phyloP scores from a whole-genome alignment of 2,329 filamentous ascomycete species.

The Penicillium corylophilum region DNA sequence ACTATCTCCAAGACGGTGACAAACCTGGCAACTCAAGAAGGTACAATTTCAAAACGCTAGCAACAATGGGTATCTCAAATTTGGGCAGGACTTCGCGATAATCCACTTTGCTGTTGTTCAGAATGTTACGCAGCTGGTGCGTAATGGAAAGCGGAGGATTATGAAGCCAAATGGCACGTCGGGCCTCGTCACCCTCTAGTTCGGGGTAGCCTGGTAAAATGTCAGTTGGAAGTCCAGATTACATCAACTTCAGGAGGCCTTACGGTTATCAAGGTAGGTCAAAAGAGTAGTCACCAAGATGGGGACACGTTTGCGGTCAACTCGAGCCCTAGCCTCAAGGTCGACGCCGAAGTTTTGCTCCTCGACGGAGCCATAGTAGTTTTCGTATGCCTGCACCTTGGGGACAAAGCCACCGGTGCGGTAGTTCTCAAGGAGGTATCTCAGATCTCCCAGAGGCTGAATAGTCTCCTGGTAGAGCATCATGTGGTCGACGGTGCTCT shows the following conservation, averaged over 20 bases:
- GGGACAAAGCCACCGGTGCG: conserved; percentile 90
- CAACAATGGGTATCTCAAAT: conserved; percentile 92
- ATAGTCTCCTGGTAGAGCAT: conserved; percentile 98
- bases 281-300: conserved; percentile 88
- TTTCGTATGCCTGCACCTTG: conserved; percentile 90
- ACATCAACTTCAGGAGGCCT: conserved; percentile 13
- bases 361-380: conserved; percentile 98
- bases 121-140: conserved; percentile 74
- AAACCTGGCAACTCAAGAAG: conserved; percentile 88
- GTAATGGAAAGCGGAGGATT: conserved; percentile 84
- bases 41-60: conserved; percentile 89
- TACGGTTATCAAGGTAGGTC: conserved; percentile 86
- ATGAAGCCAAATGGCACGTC: conserved; percentile 88
- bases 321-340: conserved; percentile 88
- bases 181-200: conserved; percentile 90
- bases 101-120: conserved; percentile 85
- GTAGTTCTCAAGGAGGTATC: conserved; percentile 95
- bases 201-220: conserved; percentile 73
- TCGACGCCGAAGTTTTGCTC: conserved; percentile 97
- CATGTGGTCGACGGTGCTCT: conserved; percentile 97
- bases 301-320: conserved; percentile 93
- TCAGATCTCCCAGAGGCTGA: conserved; percentile 84
- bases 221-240: not conserved
- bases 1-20: conserved; percentile 35
- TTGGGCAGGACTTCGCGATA: conserved; percentile 74